Conservation (phyloP, 768 basidiomycete genomes). For the Pisolithus orientalis region DNA sequence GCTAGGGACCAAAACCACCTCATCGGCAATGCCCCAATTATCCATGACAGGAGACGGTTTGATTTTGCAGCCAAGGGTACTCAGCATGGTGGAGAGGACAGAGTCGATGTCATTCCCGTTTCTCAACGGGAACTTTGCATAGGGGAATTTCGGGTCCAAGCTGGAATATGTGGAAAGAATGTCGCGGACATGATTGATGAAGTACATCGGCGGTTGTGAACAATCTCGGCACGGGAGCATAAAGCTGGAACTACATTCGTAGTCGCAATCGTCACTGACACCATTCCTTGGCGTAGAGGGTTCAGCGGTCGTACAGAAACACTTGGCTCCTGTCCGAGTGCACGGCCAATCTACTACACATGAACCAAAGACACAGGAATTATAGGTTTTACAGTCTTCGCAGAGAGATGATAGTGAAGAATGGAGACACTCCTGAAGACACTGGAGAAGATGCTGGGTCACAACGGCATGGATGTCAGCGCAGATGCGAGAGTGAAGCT, state of each 20-base stretch:
- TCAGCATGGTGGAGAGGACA: slow-evolving; percentile 35
- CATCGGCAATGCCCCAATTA: slow-evolving; percentile 24
- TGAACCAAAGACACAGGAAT: slow-evolving; percentile 47
- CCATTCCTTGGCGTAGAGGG: slow-evolving; percentile 6
- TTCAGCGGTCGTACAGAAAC: slow-evolving; percentile 34
- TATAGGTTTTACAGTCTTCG: slow-evolving; percentile 43
- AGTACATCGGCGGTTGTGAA: slow-evolving; percentile 26
- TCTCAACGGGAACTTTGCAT: slow-evolving; percentile 15
- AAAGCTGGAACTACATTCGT: slow-evolving; percentile 12
- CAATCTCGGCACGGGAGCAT: slow-evolving; percentile 29
- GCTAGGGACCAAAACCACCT: slow-evolving; percentile 19
- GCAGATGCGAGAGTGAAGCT: slow-evolving; percentile 50
- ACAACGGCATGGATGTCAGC: slow-evolving; percentile 38
- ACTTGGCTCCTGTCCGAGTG: slow-evolving; percentile 38
- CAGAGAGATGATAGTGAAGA: slow-evolving; percentile 31
- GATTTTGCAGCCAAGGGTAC: slow-evolving; percentile 36
- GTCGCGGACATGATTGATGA: slow-evolving; percentile 31
- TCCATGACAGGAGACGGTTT: slow-evolving; percentile 9
- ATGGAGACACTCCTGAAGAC: slow-evolving; percentile 37
- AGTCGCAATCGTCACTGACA: slow-evolving; percentile 1
- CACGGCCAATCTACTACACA: slow-evolving; percentile 51
- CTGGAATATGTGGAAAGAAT: slow-evolving; percentile 46
- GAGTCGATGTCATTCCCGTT: slow-evolving; percentile 36
- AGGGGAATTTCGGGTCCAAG: slow-evolving; percentile 26
- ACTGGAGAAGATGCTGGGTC: slow-evolving; percentile 34